Percentiles rank a stretch among this genome's conserved stretches.
phyloP scores from a whole-genome alignment of 2,329 filamentous ascomycete genomes.

The Alternaria sp. region DNA sequence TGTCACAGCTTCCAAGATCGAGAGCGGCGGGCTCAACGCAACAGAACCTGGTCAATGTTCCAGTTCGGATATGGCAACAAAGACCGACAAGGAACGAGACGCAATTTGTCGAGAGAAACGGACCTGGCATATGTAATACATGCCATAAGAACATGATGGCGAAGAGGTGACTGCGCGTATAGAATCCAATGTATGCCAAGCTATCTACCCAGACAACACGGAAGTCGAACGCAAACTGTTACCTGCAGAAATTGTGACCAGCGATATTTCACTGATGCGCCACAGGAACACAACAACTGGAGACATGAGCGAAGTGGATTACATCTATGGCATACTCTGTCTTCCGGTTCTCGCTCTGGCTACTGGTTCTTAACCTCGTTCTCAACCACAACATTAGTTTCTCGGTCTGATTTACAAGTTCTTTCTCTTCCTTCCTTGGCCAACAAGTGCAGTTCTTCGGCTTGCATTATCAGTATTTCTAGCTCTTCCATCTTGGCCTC shows the following conservation, averaged over 20 bases:
- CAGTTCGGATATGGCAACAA: background rate
- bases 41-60: background rate
- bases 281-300: background rate
- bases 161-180: background rate
- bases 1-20: background rate
- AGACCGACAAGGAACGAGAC: background rate
- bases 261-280: accelerated
- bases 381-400: no score
- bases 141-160: background rate
- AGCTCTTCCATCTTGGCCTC: no score
- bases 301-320: background rate
- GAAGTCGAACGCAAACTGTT: background rate
- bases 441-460: no score
- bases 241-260: background rate
- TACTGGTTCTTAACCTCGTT: no score
- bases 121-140: background rate
- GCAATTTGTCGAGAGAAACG: background rate
- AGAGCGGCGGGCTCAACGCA: background rate
- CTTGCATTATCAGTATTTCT: no score
- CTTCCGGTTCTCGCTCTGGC: background rate
- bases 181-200: background rate
- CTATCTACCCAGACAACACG: background rate
- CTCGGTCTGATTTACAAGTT: no score
- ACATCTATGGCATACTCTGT: no score
- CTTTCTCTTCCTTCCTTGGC: no score